These are phyloP conservation scores for Xylaria sp. DNA, from an alignment of 2,329 filamentous ascomycete species.

Conservation along the genomic window DNA sequence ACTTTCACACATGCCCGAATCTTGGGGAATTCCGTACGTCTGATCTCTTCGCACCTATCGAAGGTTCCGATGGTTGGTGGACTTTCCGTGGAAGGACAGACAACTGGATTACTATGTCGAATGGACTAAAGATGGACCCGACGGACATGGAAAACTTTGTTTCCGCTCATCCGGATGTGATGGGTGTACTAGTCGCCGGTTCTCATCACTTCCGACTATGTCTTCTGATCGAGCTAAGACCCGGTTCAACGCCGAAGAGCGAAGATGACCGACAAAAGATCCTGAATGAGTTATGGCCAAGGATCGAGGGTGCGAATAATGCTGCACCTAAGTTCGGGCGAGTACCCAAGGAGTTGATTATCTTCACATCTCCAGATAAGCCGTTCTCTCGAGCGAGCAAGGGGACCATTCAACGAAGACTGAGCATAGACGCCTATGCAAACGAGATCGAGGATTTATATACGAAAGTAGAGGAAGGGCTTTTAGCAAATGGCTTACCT, in stretches of 20 bases:
- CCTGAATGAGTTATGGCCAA: constrained; percentile 42
- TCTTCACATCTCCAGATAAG: constrained; percentile 39
- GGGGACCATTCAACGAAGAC: constrained; percentile 43
- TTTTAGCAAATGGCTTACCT: constrained; percentile 36
- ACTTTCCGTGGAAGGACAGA: constrained; percentile 52
- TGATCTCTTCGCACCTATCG: constrained; percentile 55
- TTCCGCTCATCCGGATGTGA: constrained; percentile 43
- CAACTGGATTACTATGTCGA: constrained; percentile 54
- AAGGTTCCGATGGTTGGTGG: constrained; percentile 54
- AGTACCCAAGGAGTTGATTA: constrained; percentile 41
- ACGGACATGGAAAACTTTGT: constrained; percentile 55
- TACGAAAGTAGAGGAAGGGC: constrained; percentile 39
- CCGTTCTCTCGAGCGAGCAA: constrained; percentile 44
- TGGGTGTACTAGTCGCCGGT: constrained; percentile 43
- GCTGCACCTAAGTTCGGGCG: constrained; percentile 42
- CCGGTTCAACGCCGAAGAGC: constrained; percentile 21
- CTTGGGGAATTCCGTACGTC: constrained; percentile 53
- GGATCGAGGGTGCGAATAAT: constrained; percentile 42
- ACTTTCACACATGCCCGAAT: constrained; percentile 49
- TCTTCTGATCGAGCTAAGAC: constrained; percentile 43
- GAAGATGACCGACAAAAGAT: constrained; percentile 27
- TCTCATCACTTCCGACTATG: constrained; percentile 44
- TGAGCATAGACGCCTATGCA: constrained; percentile 42
- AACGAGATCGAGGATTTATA: constrained; percentile 44
- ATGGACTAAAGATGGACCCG: constrained; percentile 54